phyloP scores from a whole-genome alignment of 371 early-diverging fungal genomes.

The Rhizopus delemar region DNA sequence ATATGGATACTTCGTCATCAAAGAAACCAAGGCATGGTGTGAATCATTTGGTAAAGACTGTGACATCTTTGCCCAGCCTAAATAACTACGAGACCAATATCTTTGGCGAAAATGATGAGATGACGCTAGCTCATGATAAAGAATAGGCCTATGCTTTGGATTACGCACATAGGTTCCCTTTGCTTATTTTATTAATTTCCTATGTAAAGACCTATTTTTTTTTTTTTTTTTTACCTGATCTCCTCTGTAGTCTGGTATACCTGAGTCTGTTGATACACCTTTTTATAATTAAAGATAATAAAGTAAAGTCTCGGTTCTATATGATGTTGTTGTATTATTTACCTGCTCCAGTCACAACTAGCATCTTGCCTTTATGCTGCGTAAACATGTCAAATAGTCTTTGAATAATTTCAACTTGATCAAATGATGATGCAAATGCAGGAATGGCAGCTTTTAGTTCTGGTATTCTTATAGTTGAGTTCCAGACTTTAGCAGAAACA shows the following conservation, averaged over 20 bases:
- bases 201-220: background rate
- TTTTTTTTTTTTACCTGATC: conserved; percentile 46
- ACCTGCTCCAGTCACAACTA: conserved; percentile 61
- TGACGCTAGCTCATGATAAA: conserved; percentile 70
- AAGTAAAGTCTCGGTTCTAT: background rate
- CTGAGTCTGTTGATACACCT: conserved; percentile 80
- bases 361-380: conserved; percentile 39
- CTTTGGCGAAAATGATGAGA: conserved; percentile 69
- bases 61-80: conserved; percentile 77
- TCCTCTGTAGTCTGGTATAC: conserved; percentile 91
- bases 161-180: conserved; percentile 62
- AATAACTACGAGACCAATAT: conserved; percentile 91
- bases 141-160: conserved; percentile 80
- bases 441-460: conserved; percentile 27
- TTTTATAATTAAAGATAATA: background rate
- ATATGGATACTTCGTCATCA: conserved; percentile 44
- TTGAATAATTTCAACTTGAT: conserved; percentile 30
- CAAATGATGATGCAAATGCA: conserved; percentile 21
- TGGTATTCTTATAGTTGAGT: conserved; percentile 42
- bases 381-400: conserved; percentile 48
- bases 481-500: conserved; percentile 28
- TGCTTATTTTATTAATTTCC: background rate
- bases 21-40: conserved; percentile 62
- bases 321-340: conserved; percentile 1
- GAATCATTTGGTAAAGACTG: conserved; percentile 72